A percentile compares a stretch with the other conserved stretches of the same genome.
These are phyloP conservation scores for Fusarium nygamai DNA, from an alignment of 2,329 filamentous ascomycete species.

Conservation along the genomic window DNA sequence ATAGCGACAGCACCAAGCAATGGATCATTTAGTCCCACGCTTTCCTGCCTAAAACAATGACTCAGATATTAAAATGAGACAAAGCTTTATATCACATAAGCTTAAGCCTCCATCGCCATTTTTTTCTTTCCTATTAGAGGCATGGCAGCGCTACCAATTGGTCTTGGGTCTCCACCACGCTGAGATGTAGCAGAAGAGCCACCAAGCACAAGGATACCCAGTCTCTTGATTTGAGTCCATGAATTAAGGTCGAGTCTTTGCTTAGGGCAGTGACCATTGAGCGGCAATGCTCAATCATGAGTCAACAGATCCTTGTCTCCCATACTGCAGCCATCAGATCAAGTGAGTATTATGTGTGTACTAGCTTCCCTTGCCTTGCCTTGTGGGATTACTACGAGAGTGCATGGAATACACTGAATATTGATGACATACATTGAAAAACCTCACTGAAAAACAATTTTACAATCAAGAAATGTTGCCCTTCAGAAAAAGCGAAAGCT, in stretches of 20 bases:
- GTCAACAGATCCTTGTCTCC: not conserved
- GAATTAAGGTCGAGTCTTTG: slow-evolving; percentile 3
- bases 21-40: not conserved
- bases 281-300: not conserved
- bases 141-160: not conserved
- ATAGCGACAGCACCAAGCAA: not conserved
- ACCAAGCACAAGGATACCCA: not conserved
- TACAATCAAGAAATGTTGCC: slow-evolving; percentile 48
- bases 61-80: not conserved
- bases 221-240: not conserved
- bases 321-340: not conserved
- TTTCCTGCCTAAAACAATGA: not conserved
- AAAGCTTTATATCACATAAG: not conserved
- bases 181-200: not conserved
- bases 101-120: not conserved
- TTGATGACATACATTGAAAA: not conserved
- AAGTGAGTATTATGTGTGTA: not conserved
- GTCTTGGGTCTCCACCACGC: not conserved
- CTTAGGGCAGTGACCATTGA: not conserved
- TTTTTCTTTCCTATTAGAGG: not conserved
- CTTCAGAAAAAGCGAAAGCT: slow-evolving; percentile 60
- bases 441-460: not conserved
- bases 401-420: not conserved
- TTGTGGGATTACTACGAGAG: not conserved
- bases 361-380: not conserved